Base-by-base conservation (phyloP, 345 rosid genomes). In the Aquilaria malaccensis region DNA sequence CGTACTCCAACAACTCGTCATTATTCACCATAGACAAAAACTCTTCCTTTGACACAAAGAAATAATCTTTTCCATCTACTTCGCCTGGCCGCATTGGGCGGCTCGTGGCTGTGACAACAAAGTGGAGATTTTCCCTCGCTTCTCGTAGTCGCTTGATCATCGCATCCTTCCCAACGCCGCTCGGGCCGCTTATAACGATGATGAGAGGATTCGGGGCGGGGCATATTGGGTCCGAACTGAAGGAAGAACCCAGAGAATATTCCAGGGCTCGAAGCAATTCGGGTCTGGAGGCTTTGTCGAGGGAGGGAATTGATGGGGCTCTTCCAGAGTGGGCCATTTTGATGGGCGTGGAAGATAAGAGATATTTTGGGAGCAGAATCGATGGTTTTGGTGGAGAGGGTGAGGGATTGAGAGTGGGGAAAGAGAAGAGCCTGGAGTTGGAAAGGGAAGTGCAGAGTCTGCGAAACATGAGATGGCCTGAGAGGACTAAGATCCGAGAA, bases 81-180 rank as follows among this genome's bases (percentile, higher is more conserved):
- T 93, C 98, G 5, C 97, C 94, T 0, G 87, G 75, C 13, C 97
- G 70, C 85, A 81, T 89, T 56, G 75, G 68, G 43, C 96, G 84
- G 66, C 83, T 87, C 0, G 94, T 87, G 0, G 97, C 96, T 3
- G 98, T 93, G 10, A 93, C 98, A 11, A 87, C 96, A 55, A 89
- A 93, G 64, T 85, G 97, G 33, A 89, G 75, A 49, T 77, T 72
- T 14, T 78, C 56, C 4, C 96, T 74, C 0, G 63, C 70, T 58
- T 93, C 88, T 53, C 81, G 75, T 59, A 93, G 80, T 50, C 78
- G 80, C 14, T 63, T 83, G 67, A 93, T 89, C 50, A 93, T 87
- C 2, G 98, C 87, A 58, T 93, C 98, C 75, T 93, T 93, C 12
- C 98, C 98, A 0, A 87, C 98, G 29, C 98, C 96, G 51, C 97